These are phyloP conservation scores for Firmiana major DNA, from an alignment of 345 rosid species.

Conservation along the genomic window DNA sequence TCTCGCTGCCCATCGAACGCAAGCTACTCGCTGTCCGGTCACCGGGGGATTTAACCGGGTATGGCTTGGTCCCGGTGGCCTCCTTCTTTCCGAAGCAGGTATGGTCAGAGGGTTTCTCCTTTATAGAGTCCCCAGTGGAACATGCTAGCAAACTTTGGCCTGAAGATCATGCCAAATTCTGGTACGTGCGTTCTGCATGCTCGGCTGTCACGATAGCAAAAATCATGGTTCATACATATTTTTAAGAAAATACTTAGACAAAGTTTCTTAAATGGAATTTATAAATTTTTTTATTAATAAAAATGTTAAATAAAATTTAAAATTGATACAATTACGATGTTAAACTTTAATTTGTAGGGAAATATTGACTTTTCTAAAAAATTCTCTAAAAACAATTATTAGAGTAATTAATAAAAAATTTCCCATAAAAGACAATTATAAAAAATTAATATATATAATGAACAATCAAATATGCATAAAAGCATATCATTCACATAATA, in stretches of 20 bases:
- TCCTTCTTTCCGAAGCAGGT: slow-evolving; percentile 59
- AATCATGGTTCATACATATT: background rate
- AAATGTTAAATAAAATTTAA: no score
- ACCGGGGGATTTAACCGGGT: slow-evolving; percentile 52
- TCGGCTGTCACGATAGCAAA: background rate
- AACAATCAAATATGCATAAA: no score
- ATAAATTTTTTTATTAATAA: no score
- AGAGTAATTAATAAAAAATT: no score
- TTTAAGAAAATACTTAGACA: background rate
- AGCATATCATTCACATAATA: no score
- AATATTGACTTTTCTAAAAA: no score
- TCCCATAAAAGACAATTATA: no score
- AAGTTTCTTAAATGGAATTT: background rate
- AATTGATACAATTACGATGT: no score
- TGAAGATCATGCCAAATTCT: slow-evolving; percentile 45
- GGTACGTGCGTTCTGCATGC: slow-evolving; percentile 35
- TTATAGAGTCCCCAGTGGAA: slow-evolving; percentile 54
- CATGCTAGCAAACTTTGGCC: slow-evolving; percentile 78
- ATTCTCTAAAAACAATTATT: no score
- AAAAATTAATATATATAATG: no score
- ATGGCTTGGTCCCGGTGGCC: slow-evolving; percentile 57
- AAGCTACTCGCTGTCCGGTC: slow-evolving; percentile 53
- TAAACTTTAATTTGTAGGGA: no score
- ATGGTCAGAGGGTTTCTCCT: slow-evolving; percentile 86
- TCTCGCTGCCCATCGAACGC: slow-evolving; percentile 49